A percentile compares a stretch with the other conserved stretches of the same genome.
Conservation (phyloP, 2,329 filamentous ascomycete genomes). For the Aspergillus chevalieri region DNA sequence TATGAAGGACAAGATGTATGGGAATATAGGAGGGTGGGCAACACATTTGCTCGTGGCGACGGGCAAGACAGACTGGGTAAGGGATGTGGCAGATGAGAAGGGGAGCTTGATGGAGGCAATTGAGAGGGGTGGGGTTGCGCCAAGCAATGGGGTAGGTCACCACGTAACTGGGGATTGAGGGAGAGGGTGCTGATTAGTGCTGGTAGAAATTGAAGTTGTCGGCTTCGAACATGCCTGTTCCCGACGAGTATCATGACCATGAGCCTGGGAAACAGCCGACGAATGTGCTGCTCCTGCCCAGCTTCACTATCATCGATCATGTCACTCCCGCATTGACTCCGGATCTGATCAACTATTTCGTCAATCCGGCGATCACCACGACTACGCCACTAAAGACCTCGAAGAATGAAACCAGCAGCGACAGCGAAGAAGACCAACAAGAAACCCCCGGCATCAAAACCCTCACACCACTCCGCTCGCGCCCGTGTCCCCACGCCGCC, state of each 20-base stretch:
- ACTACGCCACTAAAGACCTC: conserved; percentile 57
- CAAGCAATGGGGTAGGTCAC: conserved; percentile 57
- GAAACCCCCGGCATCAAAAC: conserved; percentile 10
- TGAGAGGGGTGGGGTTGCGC: conserved; percentile 47
- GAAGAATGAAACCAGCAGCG: neutral
- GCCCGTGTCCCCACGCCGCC: conserved; percentile 72
- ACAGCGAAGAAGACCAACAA: neutral
- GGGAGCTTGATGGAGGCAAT: conserved; percentile 49
- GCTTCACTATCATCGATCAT: conserved; percentile 76
- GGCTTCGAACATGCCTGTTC: conserved; percentile 82
- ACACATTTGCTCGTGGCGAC: conserved; percentile 34
- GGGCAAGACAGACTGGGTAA: conserved; percentile 31
- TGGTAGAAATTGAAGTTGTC: conserved; percentile 76
- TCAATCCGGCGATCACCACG: conserved; percentile 67
- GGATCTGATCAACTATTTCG: conserved; percentile 62
- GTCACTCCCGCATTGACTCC: conserved; percentile 71
- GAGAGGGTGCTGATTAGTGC: conserved; percentile 32
- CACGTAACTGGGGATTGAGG: too few species aligned
- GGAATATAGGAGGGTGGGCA: conserved; percentile 30
- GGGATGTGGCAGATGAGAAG: conserved; percentile 27
- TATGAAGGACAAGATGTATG: conserved; percentile 61
- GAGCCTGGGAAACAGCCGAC: conserved; percentile 60
- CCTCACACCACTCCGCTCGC: conserved; percentile 46
- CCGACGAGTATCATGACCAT: conserved; percentile 55
- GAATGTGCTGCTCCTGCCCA: conserved; percentile 74